Base-by-base conservation (phyloP, 495 filamentous ascomycete genomes). In the Cercophora scortea region DNA sequence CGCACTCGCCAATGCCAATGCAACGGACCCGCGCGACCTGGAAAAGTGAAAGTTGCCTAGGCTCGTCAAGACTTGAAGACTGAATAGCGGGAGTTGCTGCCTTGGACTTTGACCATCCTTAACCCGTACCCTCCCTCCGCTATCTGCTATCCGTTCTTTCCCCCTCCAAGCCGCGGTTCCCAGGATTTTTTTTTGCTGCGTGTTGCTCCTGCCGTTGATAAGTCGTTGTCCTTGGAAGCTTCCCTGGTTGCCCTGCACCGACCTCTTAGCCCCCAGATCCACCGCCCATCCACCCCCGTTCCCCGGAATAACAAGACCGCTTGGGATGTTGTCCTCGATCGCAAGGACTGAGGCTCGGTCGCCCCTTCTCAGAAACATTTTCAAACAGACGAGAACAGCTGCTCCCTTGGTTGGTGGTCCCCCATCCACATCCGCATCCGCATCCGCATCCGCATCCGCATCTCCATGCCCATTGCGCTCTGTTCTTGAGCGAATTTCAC, bases 291-390 rank as follows among this genome's bases (percentile, higher is more conserved):
- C 45, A 17, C 42, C 54, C 42, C 40, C 43, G 6, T 35, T 19
- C 6, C 38, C 11, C 38, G 38, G 45, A 33, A 51, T 19, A 18
- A 50, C 52, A 48, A 18, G 16, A 19, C 48, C 47, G 7, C 25
- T 58, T 53, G 57, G 56, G 57, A 68, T 68, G 65, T 68, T 68
- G 54, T 49, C 63, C 55, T 48, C 54, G 42, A 55, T 65, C 52
- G 57, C 56, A 49, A 40, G 64, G 39, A 55, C 58, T 60, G 62
- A 63, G 59, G 60, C 61, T 56, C 61, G 64, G 62, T 69, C 64
- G 57, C 54, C 66, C 53, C 55, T 60, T 40, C 55, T 67, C 44
- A 63, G 60, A 53, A 55, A 58, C 52, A 53, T 67, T 47, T 18
- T 56, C 36, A 57, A 45, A 54, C 53, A 59, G 16, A 61, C 53